phyloP scores from a whole-genome alignment of 495 filamentous ascomycete species.

The Cercophora sp. region DNA sequence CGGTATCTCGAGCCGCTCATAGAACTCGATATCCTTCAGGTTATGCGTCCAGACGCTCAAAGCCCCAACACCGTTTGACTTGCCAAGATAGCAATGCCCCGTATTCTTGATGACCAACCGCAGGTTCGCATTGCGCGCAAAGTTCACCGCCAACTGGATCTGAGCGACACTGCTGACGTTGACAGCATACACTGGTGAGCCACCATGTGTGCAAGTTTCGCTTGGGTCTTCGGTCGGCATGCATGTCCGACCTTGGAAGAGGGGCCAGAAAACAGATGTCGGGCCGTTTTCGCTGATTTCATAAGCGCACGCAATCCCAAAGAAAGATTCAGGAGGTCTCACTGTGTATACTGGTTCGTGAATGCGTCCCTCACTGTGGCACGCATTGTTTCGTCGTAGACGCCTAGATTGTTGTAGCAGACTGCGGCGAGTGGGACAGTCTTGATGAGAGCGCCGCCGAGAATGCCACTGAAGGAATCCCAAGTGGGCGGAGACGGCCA shows the following conservation, averaged over 20 bases:
- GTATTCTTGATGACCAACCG: constrained; percentile 64
- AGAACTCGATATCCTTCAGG: constrained; percentile 45
- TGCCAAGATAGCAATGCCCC: constrained; percentile 52
- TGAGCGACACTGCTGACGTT: constrained; percentile 52
- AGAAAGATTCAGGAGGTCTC: neutral
- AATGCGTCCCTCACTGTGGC: constrained; percentile 31
- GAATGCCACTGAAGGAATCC: constrained; percentile 40
- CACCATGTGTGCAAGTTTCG: neutral
- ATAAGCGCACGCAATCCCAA: too few species aligned
- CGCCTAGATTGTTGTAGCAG: constrained; percentile 45
- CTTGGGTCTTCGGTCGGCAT: neutral
- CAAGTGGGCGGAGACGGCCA: constrained; percentile 45
- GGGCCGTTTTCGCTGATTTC: constrained; percentile 9
- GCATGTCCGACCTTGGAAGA: constrained; percentile 8
- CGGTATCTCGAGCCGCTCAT: constrained; percentile 22
- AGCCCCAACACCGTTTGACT: constrained; percentile 42
- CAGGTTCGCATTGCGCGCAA: constrained; percentile 55
- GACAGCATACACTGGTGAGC: constrained; percentile 40
- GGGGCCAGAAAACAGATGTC: constrained; percentile 17
- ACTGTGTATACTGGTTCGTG: constrained; percentile 18
- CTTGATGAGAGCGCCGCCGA: constrained; percentile 27
- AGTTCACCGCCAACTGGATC: constrained; percentile 58
- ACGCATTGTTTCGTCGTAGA: constrained; percentile 42
- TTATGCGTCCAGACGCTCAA: constrained; percentile 59
- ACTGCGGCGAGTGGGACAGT: constrained; percentile 28